Evolutionary conservation across 1,284 basidiomycete species (phyloP), one percentile per base, ranked within the genome.

Genomic region (Melampsora americana): DNA sequence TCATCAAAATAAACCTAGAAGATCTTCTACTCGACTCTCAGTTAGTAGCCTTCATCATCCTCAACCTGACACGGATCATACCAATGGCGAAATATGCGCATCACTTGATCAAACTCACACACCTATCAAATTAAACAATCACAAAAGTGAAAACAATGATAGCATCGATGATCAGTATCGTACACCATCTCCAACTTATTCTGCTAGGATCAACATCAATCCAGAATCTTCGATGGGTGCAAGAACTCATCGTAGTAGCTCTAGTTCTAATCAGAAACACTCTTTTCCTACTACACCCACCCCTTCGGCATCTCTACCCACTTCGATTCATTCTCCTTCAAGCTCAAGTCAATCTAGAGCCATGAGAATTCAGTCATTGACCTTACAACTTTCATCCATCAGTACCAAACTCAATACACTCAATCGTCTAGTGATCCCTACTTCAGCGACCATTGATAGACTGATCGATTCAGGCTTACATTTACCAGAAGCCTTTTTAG

Each of bases 341-440:
- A 66, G 48, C 50, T 74, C 72, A 28, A 32, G 50, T 20, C 72
- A 74, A 67, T 74, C 72, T 46, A 28, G 72, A 28, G 65, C 64
- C 46, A 74, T 74, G 72, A 28, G 72, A 56, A 67, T 74, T 35
- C 72, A 74, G 60, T 66, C 72, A 42, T 48, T 67, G 53, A 59
- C 72, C 5, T 64, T 74, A n/a, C 72, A 67, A 67, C 64, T 74
- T 28, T 74, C 72, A 28, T 66, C 72, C 11, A 23, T 74, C 65
- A 67, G 28, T 39, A 60, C 72, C 39, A 74, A 74, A 44, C 59
- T 74, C 42, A 62, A 67, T 35, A 59, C 72, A 16, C 64, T 74
- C 26, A 67, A 56, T 67, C 72, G 72, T 32, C 56, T 64, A 16
- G 26, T 67, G 30, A 26, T 67, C 9, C 72, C 65, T 28, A 74